Base-by-base conservation (phyloP, 2,329 filamentous ascomycete genomes). In the Trichoderma sp. region DNA sequence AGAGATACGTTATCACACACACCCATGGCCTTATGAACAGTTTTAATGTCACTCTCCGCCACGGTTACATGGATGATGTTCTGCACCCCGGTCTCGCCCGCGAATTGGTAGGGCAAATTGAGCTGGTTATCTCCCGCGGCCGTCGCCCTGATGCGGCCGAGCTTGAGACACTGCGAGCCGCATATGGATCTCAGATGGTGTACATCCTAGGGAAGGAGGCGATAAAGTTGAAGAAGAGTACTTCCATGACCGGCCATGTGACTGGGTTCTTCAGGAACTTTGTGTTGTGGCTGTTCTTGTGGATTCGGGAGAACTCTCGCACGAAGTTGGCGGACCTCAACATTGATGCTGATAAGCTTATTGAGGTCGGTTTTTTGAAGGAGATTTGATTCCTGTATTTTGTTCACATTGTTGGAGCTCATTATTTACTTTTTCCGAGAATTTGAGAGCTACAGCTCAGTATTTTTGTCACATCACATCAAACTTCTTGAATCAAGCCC, bases 31-130 rank as follows among this genome's bases (percentile, higher is more conserved):
- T 91, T 19, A 86, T 87, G 0, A 85, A 88, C 35, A 89, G 88
- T 71, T 93, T 92, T 74, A 86, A 89, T 4, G 81, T 93, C 9
- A 86, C 90, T 2, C 82, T 92, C 2, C 86, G 90, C 13, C 89
- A 92, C 73, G 91, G 91, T 1, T 93, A 90, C 76, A 90, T 86
- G 77, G 91, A 93, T 72, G 85, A 90, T 70, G 84, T 92, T 32
- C 83, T 93, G 54, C 89, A 86, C 0, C 86, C 86, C 0, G 86
- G 91, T 67, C 81, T 93, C 7, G 89, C 74, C 12, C 71, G 83
- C 0, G 78, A 81, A 1, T 74, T 90, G 2, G 83, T 92, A 34
- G 84, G 85, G 63, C 83, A 89, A 65, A 84, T 91, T 68, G 79
- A 91, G 25, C 81, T 83, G 8, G 86, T 82, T 67, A 77, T 89